phyloP scores from a whole-genome alignment of 2,329 filamentous ascomycete species.

The Torrubiella hemipterigena region DNA sequence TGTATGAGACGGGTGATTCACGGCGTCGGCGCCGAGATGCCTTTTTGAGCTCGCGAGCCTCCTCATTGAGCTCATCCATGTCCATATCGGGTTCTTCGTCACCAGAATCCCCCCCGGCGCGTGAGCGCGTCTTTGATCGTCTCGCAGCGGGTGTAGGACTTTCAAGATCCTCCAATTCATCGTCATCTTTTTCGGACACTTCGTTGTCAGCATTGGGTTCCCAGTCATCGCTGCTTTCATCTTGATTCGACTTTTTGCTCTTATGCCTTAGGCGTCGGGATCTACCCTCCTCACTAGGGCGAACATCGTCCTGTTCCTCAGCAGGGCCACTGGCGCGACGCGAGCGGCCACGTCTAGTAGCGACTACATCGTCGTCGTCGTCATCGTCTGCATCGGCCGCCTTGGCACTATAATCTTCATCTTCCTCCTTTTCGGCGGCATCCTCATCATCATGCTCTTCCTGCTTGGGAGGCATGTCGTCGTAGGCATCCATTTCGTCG shows the following conservation, averaged over 20 bases:
- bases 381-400: slow-evolving; percentile 23
- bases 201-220: slow-evolving; percentile 46
- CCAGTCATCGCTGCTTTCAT: slow-evolving; percentile 49
- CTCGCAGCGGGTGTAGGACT: slow-evolving; percentile 40
- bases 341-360: too few species aligned
- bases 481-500: slow-evolving; percentile 21
- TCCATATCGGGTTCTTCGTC: slow-evolving; percentile 49
- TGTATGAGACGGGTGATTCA: slow-evolving; percentile 43
- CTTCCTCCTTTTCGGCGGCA: slow-evolving; percentile 10
- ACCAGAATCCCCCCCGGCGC: slow-evolving; percentile 36
- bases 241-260: too few species aligned
- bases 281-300: too few species aligned
- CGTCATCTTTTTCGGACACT: slow-evolving; percentile 28
- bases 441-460: slow-evolving; percentile 3
- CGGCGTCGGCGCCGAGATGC: slow-evolving; percentile 40
- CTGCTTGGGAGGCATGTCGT: slow-evolving; percentile 24
- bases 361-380: slow-evolving; percentile 38
- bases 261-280: slow-evolving; percentile 36
- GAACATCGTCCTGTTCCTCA: slow-evolving; percentile 18
- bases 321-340: too few species aligned
- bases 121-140: slow-evolving; percentile 33
- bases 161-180: slow-evolving; percentile 28
- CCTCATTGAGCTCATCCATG: slow-evolving; percentile 52
- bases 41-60: slow-evolving; percentile 48
- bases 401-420: slow-evolving; percentile 10